Percentiles rank a stretch among this genome's conserved stretches.
Conservation (phyloP, 345 rosid genomes). For the Moringa oleifera region DNA sequence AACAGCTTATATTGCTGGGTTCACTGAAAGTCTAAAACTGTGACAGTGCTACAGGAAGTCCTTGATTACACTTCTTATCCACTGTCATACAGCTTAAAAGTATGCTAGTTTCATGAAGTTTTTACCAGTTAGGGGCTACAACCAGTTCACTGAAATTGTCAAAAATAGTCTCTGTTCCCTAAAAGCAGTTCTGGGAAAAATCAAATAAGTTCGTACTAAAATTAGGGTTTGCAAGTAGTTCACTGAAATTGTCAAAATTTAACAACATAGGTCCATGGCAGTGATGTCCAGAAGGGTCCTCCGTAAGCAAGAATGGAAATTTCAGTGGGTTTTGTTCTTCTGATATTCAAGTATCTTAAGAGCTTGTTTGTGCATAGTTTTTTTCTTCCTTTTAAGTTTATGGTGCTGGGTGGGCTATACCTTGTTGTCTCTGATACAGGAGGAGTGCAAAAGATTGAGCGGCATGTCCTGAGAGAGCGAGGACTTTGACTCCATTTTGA, state of each 20-base stretch:
- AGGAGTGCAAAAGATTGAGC: slow-evolving; percentile 67
- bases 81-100: neutral
- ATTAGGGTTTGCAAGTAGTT: neutral
- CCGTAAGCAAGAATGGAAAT: slow-evolving; percentile 4
- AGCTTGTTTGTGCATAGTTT: neutral
- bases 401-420: slow-evolving; percentile 42
- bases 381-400: neutral
- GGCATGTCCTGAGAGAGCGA: slow-evolving; percentile 34
- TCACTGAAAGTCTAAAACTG: neutral
- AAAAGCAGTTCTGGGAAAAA: neutral
- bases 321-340: neutral
- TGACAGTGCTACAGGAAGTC: neutral
- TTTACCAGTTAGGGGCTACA: neutral
- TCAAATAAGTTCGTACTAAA: neutral
- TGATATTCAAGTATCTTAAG: neutral
- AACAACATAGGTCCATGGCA: neutral
- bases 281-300: slow-evolving; percentile 31
- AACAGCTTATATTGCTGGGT: neutral
- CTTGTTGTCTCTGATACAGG: slow-evolving; percentile 91
- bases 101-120: neutral
- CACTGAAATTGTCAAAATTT: neutral
- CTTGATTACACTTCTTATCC: neutral
- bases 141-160: neutral
- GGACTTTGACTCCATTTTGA: slow-evolving; percentile 81
- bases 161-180: neutral